Base-by-base conservation (phyloP, 108 stramenopile genomes). In the Nitzschia sp. region DNA sequence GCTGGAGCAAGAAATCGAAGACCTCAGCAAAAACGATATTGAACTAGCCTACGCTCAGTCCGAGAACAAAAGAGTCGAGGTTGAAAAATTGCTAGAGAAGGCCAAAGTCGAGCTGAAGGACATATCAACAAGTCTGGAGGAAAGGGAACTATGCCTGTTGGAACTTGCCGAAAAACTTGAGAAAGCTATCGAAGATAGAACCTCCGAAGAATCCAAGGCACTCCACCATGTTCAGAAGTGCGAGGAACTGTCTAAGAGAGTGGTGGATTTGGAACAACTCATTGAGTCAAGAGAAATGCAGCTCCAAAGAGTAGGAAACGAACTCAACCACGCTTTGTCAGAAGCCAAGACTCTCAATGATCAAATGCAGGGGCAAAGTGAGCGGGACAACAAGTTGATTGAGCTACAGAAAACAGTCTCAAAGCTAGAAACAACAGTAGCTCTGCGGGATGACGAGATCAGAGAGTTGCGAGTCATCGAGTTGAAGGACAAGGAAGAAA, bases 401-500 rank as follows among this genome's bases (percentile, higher is more conserved):
- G 41, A 51, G 5, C 42, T 76, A 6, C 57, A 70, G 17, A 39
- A 11, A 42, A 39, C 52, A 37, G 50, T 76, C 12, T 2, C 46
- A 9, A 59, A 67, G 51, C 12, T 71, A 20, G 54, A 56, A 39
- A 61, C 60, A 8, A 26, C 55, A 15, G 25, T 77, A 0, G 58
- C 75, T 25, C 19, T 57, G 34, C 65, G 46, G 60, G 63, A 76
- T 12, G 65, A 76, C 17, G 79, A 80, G 55, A 67, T 72, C 42
- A 39, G 69, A 19, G 78, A 79, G 12, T 43, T 79, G 3, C 43
- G 59, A 29, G 17, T 67, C 21, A 38, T 72, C n/a, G 60, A 76
- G 10, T 29, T 72, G 44, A 76, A 72, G 10, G 71, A 76, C 26
- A 63, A 55, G 10, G 71, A 76, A 22, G 66, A 72, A 41, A 43